These are phyloP conservation scores for Cyclotella atomus DNA, from an alignment of 108 stramenopile genomes.

Conservation along the genomic window DNA sequence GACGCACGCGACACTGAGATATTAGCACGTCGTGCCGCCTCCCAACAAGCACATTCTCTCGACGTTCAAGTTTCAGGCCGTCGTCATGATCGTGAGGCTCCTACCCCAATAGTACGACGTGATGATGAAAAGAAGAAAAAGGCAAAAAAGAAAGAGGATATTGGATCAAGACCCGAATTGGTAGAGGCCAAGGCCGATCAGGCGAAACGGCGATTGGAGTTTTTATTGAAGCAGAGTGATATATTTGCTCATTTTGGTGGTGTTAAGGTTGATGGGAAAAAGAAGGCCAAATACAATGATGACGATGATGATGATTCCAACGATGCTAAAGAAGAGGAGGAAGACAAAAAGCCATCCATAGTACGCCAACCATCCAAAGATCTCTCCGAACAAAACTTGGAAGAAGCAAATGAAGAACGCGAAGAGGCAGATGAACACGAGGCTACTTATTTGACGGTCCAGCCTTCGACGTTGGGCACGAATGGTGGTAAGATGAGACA, in stretches of 20 bases:
- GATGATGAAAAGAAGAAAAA: conserved; percentile 60
- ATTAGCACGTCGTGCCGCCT: conserved; percentile 18
- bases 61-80: conserved; percentile 53
- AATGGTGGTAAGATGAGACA: conserved; percentile 81
- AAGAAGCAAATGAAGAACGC: conserved; percentile 33
- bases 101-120: conserved; percentile 20
- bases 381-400: conserved; percentile 41
- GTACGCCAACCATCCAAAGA: conserved; percentile 24
- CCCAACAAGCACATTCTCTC: conserved; percentile 17
- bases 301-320: not conserved
- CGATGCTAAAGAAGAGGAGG: conserved; percentile 13
- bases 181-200: conserved; percentile 71
- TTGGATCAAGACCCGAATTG: conserved; percentile 65
- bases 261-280: conserved; percentile 66
- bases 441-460: conserved; percentile 81
- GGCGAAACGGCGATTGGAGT: conserved; percentile 91
- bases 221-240: conserved; percentile 94
- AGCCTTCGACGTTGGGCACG: conserved; percentile 91
- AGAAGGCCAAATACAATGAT: conserved; percentile 18
- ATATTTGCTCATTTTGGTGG: conserved; percentile 96
- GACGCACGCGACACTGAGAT: conserved; percentile 76
- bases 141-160: conserved; percentile 71
- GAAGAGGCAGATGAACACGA: conserved; percentile 85
- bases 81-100: conserved; percentile 26
- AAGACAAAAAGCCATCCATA: not conserved